Base-by-base conservation (phyloP, 2,329 filamentous ascomycete genomes). In the Myriangium duriaei region DNA sequence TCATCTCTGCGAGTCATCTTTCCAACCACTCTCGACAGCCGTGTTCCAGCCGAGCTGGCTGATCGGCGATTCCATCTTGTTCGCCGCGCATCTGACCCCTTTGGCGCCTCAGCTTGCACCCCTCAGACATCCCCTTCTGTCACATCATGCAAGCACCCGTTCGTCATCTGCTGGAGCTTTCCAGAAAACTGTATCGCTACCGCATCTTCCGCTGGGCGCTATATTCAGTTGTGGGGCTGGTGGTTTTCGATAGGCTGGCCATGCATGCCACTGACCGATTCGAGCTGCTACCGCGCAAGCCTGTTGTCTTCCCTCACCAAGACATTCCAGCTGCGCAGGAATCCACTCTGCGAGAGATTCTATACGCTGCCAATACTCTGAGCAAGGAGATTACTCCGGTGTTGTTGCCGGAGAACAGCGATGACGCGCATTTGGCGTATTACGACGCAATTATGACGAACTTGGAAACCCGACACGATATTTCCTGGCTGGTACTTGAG, bases 101-200 rank as follows among this genome's bases (percentile, higher is more conserved):
- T n/a, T n/a, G n/a, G n/a, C n/a, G n/a, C 24, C 68, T 95, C 35
- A 79, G 92, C 64, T 59, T 96, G 34, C 67, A 74, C 42, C 77
- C 93, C 44, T 92, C 86, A 0, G 69, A 77, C 47, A 70, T 95
- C 19, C 95, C 88, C 0, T 79, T 98, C 44, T 87, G 95, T 55
- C 87, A 88, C 1, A 74, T 73, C 1, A 76, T 98, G 10, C 91
- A 98, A 60, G 85, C 87, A 53, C 79, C 79, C 57, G n/a, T n/a
- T n/a, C n/a, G n/a, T n/a, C n/a, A n/a, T n/a, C n/a, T n/a, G n/a
- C n/a, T n/a, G n/a, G n/a, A n/a, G n/a, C n/a, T 10, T 11, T 9
- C 13, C 10, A 29, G 28, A 14, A 14, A 13, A n/a, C 30, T 33
- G 2, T 39, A 30, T 19, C 30, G 12, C n/a, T 39, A 39, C 16